Base-by-base conservation (phyloP, 2,329 filamentous ascomycete species). In the Venturiaceae sp. region DNA sequence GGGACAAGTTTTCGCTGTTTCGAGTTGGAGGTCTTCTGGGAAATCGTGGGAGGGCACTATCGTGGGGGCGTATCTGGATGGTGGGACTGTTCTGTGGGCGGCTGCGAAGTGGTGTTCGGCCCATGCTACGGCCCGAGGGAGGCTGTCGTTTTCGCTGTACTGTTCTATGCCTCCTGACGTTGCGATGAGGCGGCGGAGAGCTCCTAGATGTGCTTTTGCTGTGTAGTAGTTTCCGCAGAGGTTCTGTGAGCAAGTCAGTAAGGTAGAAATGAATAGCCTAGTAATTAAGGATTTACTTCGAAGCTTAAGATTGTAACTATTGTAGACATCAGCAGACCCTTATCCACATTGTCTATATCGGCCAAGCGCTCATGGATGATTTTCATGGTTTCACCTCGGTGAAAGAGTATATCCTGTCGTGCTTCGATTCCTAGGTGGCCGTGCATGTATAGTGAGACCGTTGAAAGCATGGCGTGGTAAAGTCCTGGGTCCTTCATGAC, bases 211-310 rank as follows among this genome's bases (percentile, higher is more conserved):
- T n/a, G 52, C 52, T 37, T 55, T 55, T 3, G 52, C 28, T 23
- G 9, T 55, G 19, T 34, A 55, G 34, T 55, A 55, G n/a, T 55
- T 55, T 16, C 52, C 52, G 52, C 52, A 55, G 11, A 55, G 34
- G 32, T 55, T 55, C 52, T 55, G 23, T 34, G 52, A 7, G 30
- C n/a, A 5, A 16, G 2, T 19, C n/a, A 21, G 14, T 50, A n/a
- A n/a, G n/a, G n/a, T n/a, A n/a, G 36, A 39, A n/a, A n/a, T 39
- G n/a, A 39, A 39, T 39, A 39, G 11, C n/a, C n/a, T n/a, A n/a
- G 5, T 50, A 28, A n/a, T 5, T 4, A 14, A 19, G 44, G 44
- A 23, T 30, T 3, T 55, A 55, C 30, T 33, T 55, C 52, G n/a
- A 55, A 55, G 34, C 14, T 19, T 13, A 37, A n/a, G 5, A 37